Evolutionary conservation across 139 green algal genomes (phyloP), one percentile per base, ranked within the genome.

Genomic region (Pseudopediastrum boryanum): DNA sequence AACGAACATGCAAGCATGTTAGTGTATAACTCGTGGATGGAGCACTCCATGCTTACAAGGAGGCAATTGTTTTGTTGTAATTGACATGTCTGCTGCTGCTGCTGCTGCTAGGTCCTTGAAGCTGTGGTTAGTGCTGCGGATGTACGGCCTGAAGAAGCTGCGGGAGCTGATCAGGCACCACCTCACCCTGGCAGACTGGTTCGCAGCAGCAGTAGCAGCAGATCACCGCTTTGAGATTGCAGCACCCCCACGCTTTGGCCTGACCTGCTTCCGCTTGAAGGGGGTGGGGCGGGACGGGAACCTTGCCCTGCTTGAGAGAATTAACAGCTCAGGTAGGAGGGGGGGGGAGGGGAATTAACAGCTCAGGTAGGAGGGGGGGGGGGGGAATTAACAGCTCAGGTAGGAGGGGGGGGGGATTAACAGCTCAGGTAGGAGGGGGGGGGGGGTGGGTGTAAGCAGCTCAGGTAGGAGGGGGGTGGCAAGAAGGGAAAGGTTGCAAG

Each of bases 71-170:
- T n/a, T n/a, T n/a, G n/a, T n/a, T n/a, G n/a, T n/a, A n/a, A n/a
- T n/a, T n/a, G n/a, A n/a, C n/a, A n/a, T n/a, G 13, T 10, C 71
- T 50, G 13, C 36, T 23, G 27, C 31, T n/a, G 13, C 12, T 46
- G 76, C 13, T 2, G 41, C 3, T 46, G 81, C 41, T 83, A 89
- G 92, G 65, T 72, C 93, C 0, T 84, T 97, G 33, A 97, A 97
- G 89, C 87, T 97, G 58, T 97, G 90, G 87, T 92, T 96, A 51
- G 88, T 97, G 71, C 71, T 97, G 84, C 92, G 93, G 48, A 89
- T 88, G 84, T 96, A 95, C 63, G 93, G 93, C 8, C 82, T 82
- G 0, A 67, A 85, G 44, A 73, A 72, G 3, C 69, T 97, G 66
- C 89, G 88, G 1, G 75, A 25, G 2, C 89, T 92, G 85, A 64